Evolutionary conservation across 345 rosid genomes (phyloP).

Genomic region (Acer saccharum): DNA sequence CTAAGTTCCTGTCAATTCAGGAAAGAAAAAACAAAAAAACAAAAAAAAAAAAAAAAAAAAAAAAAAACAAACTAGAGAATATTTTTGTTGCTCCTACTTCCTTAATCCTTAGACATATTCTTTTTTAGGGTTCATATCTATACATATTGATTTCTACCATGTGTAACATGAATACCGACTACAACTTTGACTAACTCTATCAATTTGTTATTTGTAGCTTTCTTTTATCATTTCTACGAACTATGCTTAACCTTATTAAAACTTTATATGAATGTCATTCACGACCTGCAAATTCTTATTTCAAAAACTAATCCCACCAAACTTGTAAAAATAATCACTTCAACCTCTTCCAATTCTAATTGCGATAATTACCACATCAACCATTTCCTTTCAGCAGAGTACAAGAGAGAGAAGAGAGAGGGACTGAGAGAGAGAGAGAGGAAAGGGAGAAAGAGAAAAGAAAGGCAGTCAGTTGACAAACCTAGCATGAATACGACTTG

Average conservation of each 20-base stretch:
- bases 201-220: neutral
- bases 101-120: neutral
- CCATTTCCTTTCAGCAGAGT: neutral
- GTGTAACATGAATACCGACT: neutral
- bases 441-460: neutral
- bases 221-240: neutral
- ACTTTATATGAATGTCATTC: neutral
- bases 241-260: neutral
- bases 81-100: neutral
- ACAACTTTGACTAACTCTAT: neutral
- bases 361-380: neutral
- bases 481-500: conserved; percentile 79
- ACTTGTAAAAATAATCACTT: neutral
- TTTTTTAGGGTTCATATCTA: neutral
- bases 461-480: conserved; percentile 24
- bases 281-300: neutral
- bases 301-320: neutral
- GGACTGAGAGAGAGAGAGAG: neutral
- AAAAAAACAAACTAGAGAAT: neutral
- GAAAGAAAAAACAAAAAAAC: neutral
- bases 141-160: neutral
- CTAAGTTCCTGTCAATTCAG: conserved; percentile 2
- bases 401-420: neutral
- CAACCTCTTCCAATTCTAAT: neutral
- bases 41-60: neutral